Conservation (phyloP, 2,329 filamentous ascomycete species). For the Curvularia spicifera region DNA sequence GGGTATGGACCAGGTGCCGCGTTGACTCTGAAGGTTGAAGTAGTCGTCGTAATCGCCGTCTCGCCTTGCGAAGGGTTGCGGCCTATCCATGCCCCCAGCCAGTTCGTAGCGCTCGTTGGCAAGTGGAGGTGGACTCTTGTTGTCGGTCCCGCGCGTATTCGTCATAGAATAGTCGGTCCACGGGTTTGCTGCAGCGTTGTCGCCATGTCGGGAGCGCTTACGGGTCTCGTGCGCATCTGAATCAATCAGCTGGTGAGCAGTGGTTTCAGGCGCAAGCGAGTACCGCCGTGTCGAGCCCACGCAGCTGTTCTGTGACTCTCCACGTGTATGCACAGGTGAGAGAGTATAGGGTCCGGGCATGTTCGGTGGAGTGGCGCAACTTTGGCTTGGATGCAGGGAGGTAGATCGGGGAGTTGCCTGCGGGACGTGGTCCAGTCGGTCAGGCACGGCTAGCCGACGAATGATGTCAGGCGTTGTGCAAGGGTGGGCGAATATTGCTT, state of each 20-base stretch:
- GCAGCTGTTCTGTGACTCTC: conserved; percentile 23
- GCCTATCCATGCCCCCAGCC: conserved; percentile 57
- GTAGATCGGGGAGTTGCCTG: conserved; percentile 30
- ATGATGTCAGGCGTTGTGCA: conserved; percentile 22
- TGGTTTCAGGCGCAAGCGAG: conserved; percentile 34
- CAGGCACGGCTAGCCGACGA: conserved; percentile 12
- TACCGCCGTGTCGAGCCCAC: conserved; percentile 35
- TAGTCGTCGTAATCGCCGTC: conserved; percentile 53
- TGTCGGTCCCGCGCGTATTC: conserved; percentile 31
- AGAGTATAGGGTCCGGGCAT: conserved; percentile 42
- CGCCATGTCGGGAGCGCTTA: conserved; percentile 37
- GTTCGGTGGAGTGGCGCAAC: conserved; percentile 28
- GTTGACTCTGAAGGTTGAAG: conserved; percentile 47
- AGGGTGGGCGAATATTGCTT: conserved; percentile 8
- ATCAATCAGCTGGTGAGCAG: conserved; percentile 38
- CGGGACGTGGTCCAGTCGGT: conserved; percentile 14
- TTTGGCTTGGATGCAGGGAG: conserved; percentile 33
- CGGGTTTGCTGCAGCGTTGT: conserved; percentile 20
- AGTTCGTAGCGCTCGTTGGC: conserved; percentile 61
- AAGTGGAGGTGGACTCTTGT: conserved; percentile 52
- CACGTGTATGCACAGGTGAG: conserved; percentile 24
- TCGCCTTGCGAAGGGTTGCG: conserved; percentile 47
- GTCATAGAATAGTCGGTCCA: conserved; percentile 31
- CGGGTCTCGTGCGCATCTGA: conserved; percentile 40
- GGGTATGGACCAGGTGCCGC: conserved; percentile 46